A percentile compares a stretch with the other conserved stretches of the same genome.
Evolutionary conservation across 164 flowering plant species (phyloP).

Genomic region (Tetrastigma voinierianum): DNA sequence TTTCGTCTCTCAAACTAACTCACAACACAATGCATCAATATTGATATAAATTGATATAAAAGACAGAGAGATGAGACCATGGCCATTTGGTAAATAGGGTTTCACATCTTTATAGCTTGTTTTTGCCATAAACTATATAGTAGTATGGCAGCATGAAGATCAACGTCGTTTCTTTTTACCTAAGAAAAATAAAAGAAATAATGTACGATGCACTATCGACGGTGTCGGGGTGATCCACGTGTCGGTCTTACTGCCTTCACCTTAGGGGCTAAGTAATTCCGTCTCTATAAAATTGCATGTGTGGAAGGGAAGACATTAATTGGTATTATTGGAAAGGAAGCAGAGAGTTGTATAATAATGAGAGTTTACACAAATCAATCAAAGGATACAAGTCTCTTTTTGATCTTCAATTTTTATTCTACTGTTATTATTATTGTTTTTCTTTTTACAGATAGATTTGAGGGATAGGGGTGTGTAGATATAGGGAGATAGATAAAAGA

Average conservation of each 20-base stretch:
- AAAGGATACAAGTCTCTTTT: conserved; percentile 1
- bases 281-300: conserved; percentile 16
- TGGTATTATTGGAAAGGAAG: not conserved
- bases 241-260: conserved; percentile 27
- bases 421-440: conserved; percentile 1
- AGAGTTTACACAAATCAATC: not conserved
- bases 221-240: conserved; percentile 21
- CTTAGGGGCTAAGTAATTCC: conserved; percentile 38
- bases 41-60: too few species aligned
- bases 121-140: too few species aligned
- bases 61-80: too few species aligned
- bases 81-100: too few species aligned
- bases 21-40: too few species aligned
- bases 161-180: too few species aligned
- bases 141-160: too few species aligned
- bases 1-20: too few species aligned
- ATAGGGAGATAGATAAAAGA: conserved; percentile 12
- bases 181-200: too few species aligned
- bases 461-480: not conserved
- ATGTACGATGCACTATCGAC: conserved; percentile 22
- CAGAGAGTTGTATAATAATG: not conserved
- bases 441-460: conserved; percentile 18
- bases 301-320: conserved; percentile 10
- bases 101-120: too few species aligned
- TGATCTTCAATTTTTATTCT: conserved; percentile 8